Evolutionary conservation across 2,329 filamentous ascomycete genomes (phyloP).

Genomic region (Emericellopsis cladophorae): DNA sequence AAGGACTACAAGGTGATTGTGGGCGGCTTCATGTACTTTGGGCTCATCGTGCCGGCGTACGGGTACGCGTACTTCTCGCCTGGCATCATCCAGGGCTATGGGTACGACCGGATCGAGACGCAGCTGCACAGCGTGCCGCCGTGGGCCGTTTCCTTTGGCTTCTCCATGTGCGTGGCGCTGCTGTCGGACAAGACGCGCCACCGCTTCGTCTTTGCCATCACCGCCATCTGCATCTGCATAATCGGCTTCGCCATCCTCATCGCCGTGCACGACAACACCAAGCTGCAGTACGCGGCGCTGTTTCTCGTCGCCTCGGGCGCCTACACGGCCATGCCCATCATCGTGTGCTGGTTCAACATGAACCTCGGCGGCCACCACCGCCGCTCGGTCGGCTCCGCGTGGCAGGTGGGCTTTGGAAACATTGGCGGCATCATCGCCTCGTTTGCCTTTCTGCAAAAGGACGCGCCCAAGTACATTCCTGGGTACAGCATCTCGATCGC

Average conservation of each 20-base stretch:
- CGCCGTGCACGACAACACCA: slow-evolving; percentile 51
- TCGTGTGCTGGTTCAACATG: slow-evolving; percentile 76
- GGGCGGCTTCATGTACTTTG: slow-evolving; percentile 72
- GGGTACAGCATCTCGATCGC: slow-evolving; percentile 70
- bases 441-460: slow-evolving; percentile 52
- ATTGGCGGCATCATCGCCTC: slow-evolving; percentile 70
- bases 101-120: slow-evolving; percentile 45
- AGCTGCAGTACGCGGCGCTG: slow-evolving; percentile 64
- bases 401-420: slow-evolving; percentile 71
- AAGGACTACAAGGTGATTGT: slow-evolving; percentile 64
- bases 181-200: slow-evolving; percentile 61
- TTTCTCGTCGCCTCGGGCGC: slow-evolving; percentile 71
- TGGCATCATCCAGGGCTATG: slow-evolving; percentile 55
- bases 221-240: slow-evolving; percentile 59
- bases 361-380: slow-evolving; percentile 64
- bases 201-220: slow-evolving; percentile 62
- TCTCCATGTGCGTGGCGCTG: slow-evolving; percentile 63
- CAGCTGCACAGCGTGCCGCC: slow-evolving; percentile 46
- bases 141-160: slow-evolving; percentile 59
- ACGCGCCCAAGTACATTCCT: slow-evolving; percentile 55
- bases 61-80: slow-evolving; percentile 69
- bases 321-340: slow-evolving; percentile 82
- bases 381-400: slow-evolving; percentile 57
- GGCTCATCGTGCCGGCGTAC: slow-evolving; percentile 65
- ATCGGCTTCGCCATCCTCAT: slow-evolving; percentile 66